These are phyloP conservation scores for Porogramme epimiltina DNA, from an alignment of 1,284 basidiomycete genomes.

Conservation along the genomic window DNA sequence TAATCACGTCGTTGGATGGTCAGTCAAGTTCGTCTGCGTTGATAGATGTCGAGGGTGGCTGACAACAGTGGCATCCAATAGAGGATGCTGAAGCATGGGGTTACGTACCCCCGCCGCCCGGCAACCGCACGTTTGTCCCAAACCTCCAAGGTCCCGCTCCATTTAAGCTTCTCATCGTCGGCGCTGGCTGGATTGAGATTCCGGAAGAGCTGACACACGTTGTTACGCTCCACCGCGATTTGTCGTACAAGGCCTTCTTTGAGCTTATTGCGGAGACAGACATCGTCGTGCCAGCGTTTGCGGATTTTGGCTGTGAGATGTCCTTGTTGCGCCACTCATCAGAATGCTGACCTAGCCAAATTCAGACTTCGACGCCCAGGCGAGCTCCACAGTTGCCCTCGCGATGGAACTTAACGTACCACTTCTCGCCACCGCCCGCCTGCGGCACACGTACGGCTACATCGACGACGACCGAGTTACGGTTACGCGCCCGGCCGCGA, in stretches of 20 bases:
- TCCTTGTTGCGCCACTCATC: neutral
- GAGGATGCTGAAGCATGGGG: conserved; percentile 38
- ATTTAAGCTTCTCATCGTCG: conserved; percentile 37
- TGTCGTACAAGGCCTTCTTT: conserved; percentile 38
- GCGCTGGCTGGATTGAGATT: conserved; percentile 35
- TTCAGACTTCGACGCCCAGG: conserved; percentile 35
- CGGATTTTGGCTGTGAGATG: conserved; percentile 24
- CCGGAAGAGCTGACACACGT: conserved; percentile 36
- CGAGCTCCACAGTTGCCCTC: conserved; percentile 41
- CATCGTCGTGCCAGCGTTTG: conserved; percentile 40
- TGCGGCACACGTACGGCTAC: conserved; percentile 36
- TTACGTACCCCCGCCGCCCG: conserved; percentile 32
- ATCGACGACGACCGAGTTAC: conserved; percentile 38
- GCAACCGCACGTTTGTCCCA: conserved; percentile 29
- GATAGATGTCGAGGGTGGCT: too few relatives aligned
- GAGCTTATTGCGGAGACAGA: conserved; percentile 37
- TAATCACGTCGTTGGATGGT: conserved; percentile 18
- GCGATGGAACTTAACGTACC: conserved; percentile 39
- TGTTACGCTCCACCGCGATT: conserved; percentile 31
- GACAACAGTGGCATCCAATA: conserved; percentile 10
- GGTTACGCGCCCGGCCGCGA: conserved; percentile 38
- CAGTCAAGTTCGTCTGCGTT: too few relatives aligned
- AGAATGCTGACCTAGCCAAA: neutral
- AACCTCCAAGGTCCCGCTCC: conserved; percentile 27
- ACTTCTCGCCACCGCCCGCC: conserved; percentile 38